Base-by-base conservation (phyloP, 495 filamentous ascomycete species). In the Podospora sp. region DNA sequence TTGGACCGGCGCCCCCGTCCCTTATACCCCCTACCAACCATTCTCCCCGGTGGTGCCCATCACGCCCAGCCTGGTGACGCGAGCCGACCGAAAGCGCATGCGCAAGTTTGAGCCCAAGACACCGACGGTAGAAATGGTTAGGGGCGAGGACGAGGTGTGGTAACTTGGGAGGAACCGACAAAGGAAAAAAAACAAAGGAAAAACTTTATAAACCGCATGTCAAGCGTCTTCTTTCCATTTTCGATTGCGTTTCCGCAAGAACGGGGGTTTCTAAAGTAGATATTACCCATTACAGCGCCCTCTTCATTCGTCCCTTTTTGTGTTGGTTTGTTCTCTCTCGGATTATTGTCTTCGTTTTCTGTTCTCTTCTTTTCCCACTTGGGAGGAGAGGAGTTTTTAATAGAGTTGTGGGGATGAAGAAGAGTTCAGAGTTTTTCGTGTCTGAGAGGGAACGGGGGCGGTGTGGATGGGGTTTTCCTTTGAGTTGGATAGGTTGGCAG, bases 11-110 rank as follows among this genome's bases (percentile, higher is more conserved):
- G 86, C 91, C 50, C 88, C 92, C 0, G 82, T 85, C 36, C 94
- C 94, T 6, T 97, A 97, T 76, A 90, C 87, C 63, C 91, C 94
- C 6, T 97, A 97, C 73, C 95, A 96, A 85, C 94, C 94, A 0
- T 94, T 91, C 73, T 92, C 90, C 1, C 93, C 94, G 0, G 83
- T 96, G 8, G 91, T 95, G 18, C 94, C 94, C 0, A 87, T 97
- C 65, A 96, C 93, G 29, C 93, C 94, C 0, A 87, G 88, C 55
- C 82, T 93, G 57, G 88, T 92, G 51, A 92, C 88, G 12, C 88
- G 85, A 76, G 85, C 86, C 67, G 91, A 97, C 71, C 78, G 92
- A 57, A 93, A 90, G 82, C 78, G 82, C 65, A 86, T 83, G 84
- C 86, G 81, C 81, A 85, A 80, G 80, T 69, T 86, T 63, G 85